phyloP scores from a whole-genome alignment of 108 stramenopile genomes.

The Cyclotella cryptica region DNA sequence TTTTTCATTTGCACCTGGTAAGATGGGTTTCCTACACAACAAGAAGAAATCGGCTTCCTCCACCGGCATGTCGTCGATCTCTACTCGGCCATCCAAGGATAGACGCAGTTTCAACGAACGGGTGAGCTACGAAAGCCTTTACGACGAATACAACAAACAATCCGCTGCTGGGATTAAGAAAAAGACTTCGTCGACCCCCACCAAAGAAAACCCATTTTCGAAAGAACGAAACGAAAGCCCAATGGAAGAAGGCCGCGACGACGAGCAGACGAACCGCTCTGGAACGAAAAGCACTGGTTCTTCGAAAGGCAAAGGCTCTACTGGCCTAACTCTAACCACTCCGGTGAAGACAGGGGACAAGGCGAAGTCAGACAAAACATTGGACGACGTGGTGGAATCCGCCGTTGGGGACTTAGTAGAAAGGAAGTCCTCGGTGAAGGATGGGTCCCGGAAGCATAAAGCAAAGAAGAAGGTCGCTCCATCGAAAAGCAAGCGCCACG shows the following conservation, averaged over 20 bases:
- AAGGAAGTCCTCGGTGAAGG: too few relatives aligned
- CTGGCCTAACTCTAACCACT: neutral
- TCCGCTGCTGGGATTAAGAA: neutral
- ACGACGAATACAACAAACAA: conserved; percentile 16
- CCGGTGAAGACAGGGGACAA: neutral
- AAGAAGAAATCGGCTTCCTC: conserved; percentile 11
- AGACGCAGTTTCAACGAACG: neutral
- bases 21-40: conserved; percentile 13
- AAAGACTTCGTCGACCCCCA: neutral
- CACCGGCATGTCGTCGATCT: neutral
- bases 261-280: neutral
- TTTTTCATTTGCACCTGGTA: neutral
- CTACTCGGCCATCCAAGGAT: neutral
- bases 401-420: neutral
- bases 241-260: conserved; percentile 3
- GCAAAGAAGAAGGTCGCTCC: too few relatives aligned
- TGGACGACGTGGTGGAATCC: neutral
- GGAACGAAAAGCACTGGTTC: neutral
- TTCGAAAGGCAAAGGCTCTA: neutral
- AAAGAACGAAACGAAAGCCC: neutral
- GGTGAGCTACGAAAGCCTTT: conserved; percentile 8
- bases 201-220: neutral
- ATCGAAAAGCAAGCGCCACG: neutral
- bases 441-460: too few relatives aligned
- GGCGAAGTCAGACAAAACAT: neutral